Percentiles rank a stretch among this genome's conserved stretches.
These are phyloP conservation scores for Cercis canadensis DNA, from an alignment of 306 rosid species.

Conservation along the genomic window DNA sequence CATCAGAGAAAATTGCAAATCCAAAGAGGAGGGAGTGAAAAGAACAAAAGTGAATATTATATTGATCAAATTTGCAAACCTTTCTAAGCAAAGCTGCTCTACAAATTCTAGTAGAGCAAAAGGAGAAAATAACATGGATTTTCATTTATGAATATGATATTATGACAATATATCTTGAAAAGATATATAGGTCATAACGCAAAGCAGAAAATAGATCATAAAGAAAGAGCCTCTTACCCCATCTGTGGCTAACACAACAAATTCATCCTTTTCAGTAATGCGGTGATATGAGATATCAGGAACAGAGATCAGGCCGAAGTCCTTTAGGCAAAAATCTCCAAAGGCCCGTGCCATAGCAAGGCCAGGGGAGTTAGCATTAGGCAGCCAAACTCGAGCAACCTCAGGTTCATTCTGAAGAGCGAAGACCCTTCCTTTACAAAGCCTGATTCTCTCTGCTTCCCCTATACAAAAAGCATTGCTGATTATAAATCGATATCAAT, in stretches of 20 bases:
- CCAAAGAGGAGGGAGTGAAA: not conserved
- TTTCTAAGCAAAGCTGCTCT: not conserved
- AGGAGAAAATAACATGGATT: not conserved
- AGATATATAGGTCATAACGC: not conserved
- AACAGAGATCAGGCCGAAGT: slow-evolving; percentile 75
- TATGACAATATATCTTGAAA: no score
- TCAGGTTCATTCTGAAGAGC: slow-evolving; percentile 65
- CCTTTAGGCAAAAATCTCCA: slow-evolving; percentile 87
- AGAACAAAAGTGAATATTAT: not conserved
- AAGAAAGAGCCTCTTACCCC: slow-evolving; percentile 59
- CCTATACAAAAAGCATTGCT: slow-evolving; percentile 44
- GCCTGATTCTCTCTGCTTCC: slow-evolving; percentile 79
- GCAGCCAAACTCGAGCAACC: slow-evolving; percentile 80
- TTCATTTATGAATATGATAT: not conserved
- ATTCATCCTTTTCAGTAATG: slow-evolving; percentile 67
- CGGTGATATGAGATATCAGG: slow-evolving; percentile 64
- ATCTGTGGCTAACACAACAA: slow-evolving; percentile 85
- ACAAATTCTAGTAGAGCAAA: not conserved
- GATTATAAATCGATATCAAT: slow-evolving; percentile 25
- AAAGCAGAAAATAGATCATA: not conserved
- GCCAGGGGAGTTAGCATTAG: slow-evolving; percentile 74
- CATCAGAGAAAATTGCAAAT: not conserved
- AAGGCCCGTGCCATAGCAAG: slow-evolving; percentile 94
- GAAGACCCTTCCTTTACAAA: slow-evolving; percentile 80
- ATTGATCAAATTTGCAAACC: slow-evolving; percentile 14